phyloP scores from a whole-genome alignment of 805 yeast species.

The Myxozyma sirexii region DNA sequence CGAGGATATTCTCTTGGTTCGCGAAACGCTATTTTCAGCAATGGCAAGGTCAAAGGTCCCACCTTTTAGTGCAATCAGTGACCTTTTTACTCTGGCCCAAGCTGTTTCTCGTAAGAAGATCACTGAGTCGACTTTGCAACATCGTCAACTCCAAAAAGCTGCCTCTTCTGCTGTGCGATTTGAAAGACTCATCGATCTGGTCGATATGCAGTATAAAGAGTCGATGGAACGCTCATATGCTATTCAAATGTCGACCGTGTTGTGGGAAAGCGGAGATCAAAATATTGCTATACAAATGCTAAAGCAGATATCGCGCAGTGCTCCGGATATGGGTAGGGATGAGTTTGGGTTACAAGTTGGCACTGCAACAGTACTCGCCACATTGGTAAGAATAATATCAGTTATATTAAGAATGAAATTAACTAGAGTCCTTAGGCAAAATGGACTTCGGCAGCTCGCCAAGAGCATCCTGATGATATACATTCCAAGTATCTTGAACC shows the following conservation, averaged over 20 bases:
- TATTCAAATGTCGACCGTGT: constrained; percentile 58
- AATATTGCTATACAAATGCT: constrained; percentile 60
- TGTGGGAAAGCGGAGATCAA: constrained; percentile 67
- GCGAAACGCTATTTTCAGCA: constrained; percentile 1
- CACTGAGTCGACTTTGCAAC: constrained; percentile 23
- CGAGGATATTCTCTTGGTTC: constrained; percentile 19
- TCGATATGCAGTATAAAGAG: not conserved
- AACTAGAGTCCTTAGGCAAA: constrained; percentile 45
- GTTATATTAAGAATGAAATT: not conserved
- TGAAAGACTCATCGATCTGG: constrained; percentile 16
- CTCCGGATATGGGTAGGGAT: not conserved
- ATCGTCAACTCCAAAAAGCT: constrained; percentile 36
- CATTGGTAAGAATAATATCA: constrained; percentile 12
- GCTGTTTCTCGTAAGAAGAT: constrained; percentile 3
- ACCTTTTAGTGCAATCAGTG: not conserved
- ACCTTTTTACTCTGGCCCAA: not conserved
- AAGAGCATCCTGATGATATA: constrained; percentile 63
- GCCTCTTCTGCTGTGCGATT: constrained; percentile 36
- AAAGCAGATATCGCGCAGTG: constrained; percentile 36
- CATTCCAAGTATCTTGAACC: constrained; percentile 60
- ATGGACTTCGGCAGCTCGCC: constrained; percentile 74
- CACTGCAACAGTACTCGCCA: constrained; percentile 16
- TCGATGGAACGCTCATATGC: constrained; percentile 39
- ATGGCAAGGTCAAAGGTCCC: not conserved
- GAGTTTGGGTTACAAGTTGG: constrained; percentile 12